A percentile compares a stretch with the other conserved stretches of the same genome.
phyloP scores from a whole-genome alignment of 2,329 filamentous ascomycete genomes.

The Lecanicillium sp. region DNA sequence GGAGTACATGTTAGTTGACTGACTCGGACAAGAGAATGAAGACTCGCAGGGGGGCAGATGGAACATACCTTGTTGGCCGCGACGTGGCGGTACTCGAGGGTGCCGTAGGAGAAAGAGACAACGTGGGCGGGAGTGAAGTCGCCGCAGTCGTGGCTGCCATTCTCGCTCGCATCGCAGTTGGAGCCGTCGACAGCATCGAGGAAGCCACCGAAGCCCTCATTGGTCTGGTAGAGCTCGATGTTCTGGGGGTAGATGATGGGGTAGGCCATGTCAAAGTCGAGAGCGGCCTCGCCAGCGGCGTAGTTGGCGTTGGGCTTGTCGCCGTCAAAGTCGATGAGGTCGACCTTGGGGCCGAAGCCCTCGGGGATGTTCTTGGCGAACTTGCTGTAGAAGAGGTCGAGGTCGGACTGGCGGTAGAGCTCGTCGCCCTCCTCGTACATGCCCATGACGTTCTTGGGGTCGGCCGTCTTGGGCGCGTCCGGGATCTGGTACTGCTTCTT shows the following conservation, averaged over 20 bases:
- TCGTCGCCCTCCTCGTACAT: conserved; percentile 36
- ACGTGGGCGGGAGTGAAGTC: conserved; percentile 19
- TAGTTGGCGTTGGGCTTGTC: conserved; percentile 11
- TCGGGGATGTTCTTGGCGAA: conserved; percentile 29
- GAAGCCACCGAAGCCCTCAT: conserved; percentile 22
- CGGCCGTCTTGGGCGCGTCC: not conserved
- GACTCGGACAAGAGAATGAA: not conserved
- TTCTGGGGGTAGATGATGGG: conserved; percentile 47
- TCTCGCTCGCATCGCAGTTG: conserved; percentile 48
- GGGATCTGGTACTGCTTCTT: conserved; percentile 38
- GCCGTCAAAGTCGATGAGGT: conserved; percentile 22
- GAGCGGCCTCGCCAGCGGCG: conserved; percentile 35
- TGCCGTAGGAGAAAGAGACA: conserved; percentile 41
- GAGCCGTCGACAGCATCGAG: conserved; percentile 47
- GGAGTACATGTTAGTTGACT: not conserved
- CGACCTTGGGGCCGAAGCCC: conserved; percentile 30
- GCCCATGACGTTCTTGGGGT: conserved; percentile 33
- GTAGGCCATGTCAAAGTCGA: conserved; percentile 44
- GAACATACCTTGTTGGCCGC: conserved; percentile 17
- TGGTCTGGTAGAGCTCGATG: conserved; percentile 32
- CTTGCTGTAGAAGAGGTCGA: conserved; percentile 31
- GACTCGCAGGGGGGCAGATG: not conserved
- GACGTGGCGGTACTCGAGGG: conserved; percentile 40
- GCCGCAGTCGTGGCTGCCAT: conserved; percentile 32
- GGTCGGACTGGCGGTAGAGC: conserved; percentile 34